phyloP scores from a whole-genome alignment of 441 rosid species.

The Isatis lusitanica region DNA sequence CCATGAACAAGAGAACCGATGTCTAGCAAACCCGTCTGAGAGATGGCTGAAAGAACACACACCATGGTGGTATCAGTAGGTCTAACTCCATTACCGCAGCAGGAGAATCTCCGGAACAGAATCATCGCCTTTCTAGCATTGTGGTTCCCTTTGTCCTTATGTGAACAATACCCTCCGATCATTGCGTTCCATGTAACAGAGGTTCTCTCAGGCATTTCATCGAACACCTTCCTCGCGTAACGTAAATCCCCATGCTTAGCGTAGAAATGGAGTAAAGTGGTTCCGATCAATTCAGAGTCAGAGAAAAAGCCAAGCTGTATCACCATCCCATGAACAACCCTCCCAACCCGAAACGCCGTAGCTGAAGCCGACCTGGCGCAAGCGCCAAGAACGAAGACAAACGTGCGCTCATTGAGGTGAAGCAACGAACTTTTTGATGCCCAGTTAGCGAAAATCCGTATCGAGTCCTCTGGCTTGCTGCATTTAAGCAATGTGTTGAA shows the following conservation, averaged over 20 bases:
- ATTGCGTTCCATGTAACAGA: conserved; percentile 52
- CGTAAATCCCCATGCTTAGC: conserved; percentile 43
- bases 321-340: conserved; percentile 44
- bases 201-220: conserved; percentile 49
- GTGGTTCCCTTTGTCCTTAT: conserved; percentile 35
- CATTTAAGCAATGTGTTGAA: conserved; percentile 65
- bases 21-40: conserved; percentile 43
- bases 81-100: conserved; percentile 38
- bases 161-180: conserved; percentile 53
- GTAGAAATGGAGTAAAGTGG: conserved; percentile 60
- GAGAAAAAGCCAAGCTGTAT: conserved; percentile 44
- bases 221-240: conserved; percentile 51
- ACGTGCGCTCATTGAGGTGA: conserved; percentile 47
- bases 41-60: conserved; percentile 52
- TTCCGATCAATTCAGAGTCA: conserved; percentile 42
- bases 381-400: conserved; percentile 58
- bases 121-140: conserved; percentile 37
- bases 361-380: conserved; percentile 51
- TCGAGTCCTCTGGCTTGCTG: conserved; percentile 45
- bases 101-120: conserved; percentile 40
- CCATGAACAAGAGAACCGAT: conserved; percentile 50
- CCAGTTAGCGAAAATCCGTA: conserved; percentile 49
- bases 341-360: conserved; percentile 42
- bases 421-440: conserved; percentile 35
- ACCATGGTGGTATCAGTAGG: conserved; percentile 56